Evolutionary conservation across 2,329 filamentous ascomycete species (phyloP).

Genomic region (Colletotrichum sidae): DNA sequence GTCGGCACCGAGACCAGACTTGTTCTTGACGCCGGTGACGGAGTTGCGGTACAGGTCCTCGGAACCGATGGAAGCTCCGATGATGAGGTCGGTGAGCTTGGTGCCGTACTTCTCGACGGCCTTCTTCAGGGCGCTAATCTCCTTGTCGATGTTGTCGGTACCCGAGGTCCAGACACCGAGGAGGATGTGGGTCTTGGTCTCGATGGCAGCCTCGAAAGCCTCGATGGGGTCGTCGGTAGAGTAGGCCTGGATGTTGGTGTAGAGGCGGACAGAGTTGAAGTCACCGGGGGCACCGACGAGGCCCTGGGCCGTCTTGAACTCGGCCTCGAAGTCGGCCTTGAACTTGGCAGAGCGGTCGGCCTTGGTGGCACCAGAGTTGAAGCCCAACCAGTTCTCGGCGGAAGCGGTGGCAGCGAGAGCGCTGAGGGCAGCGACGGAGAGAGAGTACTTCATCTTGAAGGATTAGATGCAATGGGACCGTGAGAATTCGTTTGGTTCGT

Average conservation of each 20-base stretch:
- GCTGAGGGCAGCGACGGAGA: conserved; percentile 49
- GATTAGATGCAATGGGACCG: background rate
- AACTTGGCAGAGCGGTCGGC: conserved; percentile 63
- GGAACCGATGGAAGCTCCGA: conserved; percentile 74
- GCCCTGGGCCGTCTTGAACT: conserved; percentile 57
- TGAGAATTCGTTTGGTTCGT: conserved; percentile 17
- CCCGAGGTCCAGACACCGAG: conserved; percentile 74
- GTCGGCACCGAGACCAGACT: conserved; percentile 69
- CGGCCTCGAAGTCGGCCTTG: conserved; percentile 60
- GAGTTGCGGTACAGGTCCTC: conserved; percentile 75
- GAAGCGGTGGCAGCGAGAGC: conserved; percentile 54
- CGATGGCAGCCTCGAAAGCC: conserved; percentile 79
- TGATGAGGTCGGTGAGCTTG: conserved; percentile 66
- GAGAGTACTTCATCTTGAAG: conserved; percentile 52
- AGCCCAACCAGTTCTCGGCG: conserved; percentile 62
- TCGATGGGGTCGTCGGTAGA: conserved; percentile 81
- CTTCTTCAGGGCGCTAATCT: conserved; percentile 69
- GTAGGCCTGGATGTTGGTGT: conserved; percentile 75
- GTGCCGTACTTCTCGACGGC: conserved; percentile 66
- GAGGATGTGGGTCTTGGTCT: conserved; percentile 70
- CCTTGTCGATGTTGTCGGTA: conserved; percentile 65
- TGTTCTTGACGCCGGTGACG: conserved; percentile 71
- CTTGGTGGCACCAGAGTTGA: conserved; percentile 63
- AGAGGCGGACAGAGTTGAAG: conserved; percentile 71
- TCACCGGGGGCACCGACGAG: conserved; percentile 60